phyloP scores from a whole-genome alignment of 495 filamentous ascomycete species.

The Extremus antarcticus region DNA sequence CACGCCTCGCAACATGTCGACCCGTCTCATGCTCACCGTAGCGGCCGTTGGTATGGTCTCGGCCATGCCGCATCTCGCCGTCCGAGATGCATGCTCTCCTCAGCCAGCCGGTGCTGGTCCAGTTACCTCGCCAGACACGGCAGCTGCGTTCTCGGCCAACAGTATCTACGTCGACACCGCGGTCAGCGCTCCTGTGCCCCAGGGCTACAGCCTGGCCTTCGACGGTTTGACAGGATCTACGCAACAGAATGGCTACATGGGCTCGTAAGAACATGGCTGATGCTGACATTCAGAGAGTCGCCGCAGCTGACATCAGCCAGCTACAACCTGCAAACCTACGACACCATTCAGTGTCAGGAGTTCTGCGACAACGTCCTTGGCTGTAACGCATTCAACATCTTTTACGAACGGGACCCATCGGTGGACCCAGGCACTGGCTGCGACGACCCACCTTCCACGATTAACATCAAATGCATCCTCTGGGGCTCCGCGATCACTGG shows the following conservation, averaged over 20 bases:
- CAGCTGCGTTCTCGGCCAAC: conserved; percentile 13
- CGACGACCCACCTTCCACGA: conserved; percentile 37
- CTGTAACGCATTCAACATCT: conserved; percentile 40
- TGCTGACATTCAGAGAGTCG: too few relatives aligned
- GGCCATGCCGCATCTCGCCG: neutral
- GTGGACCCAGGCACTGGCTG: conserved; percentile 28
- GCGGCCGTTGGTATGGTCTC: neutral
- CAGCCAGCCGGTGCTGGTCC: conserved; percentile 19
- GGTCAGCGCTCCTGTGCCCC: conserved; percentile 26
- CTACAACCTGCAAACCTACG: conserved; percentile 33
- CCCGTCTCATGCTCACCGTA: neutral
- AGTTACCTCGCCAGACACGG: conserved; percentile 11
- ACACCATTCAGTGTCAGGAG: conserved; percentile 30
- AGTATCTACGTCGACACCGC: conserved; percentile 5
- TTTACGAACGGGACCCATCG: conserved; percentile 38
- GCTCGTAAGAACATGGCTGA: too few relatives aligned
- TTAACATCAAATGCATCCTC: conserved; percentile 44
- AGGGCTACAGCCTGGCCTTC: conserved; percentile 34
- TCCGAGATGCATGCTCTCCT: conserved; percentile 11
- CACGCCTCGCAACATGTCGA: neutral
- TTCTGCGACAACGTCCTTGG: conserved; percentile 22
- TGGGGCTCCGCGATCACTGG: conserved; percentile 26
- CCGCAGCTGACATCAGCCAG: neutral
- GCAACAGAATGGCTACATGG: conserved; percentile 33
- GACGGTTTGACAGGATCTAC: conserved; percentile 28